These are phyloP conservation scores for Amylocarpus encephaloides DNA, from an alignment of 2,329 filamentous ascomycete species.

Conservation along the genomic window DNA sequence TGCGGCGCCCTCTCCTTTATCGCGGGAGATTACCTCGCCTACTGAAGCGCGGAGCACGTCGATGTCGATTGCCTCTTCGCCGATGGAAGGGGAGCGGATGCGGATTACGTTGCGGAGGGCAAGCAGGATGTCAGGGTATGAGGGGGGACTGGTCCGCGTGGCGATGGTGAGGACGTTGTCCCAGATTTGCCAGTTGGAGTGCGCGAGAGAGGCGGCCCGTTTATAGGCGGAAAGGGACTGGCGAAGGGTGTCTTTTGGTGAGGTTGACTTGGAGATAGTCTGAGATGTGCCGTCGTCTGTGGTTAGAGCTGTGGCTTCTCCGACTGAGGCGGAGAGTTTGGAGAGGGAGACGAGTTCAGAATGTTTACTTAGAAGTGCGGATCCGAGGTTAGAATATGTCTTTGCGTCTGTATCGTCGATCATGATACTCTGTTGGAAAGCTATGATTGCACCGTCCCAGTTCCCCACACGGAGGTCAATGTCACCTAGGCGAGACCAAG, in stretches of 20 bases:
- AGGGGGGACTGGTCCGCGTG: slow-evolving; percentile 67
- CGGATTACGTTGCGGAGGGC: slow-evolving; percentile 71
- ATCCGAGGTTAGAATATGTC: slow-evolving; percentile 92
- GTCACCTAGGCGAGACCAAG: slow-evolving; percentile 89
- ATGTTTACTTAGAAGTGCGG: slow-evolving; percentile 68
- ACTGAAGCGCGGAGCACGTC: slow-evolving; percentile 67
- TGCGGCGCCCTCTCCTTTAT: slow-evolving; percentile 23
- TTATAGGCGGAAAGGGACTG: slow-evolving; percentile 83
- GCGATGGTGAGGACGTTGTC: slow-evolving; percentile 90
- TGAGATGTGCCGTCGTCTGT: slow-evolving; percentile 24
- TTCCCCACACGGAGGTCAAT: slow-evolving; percentile 71
- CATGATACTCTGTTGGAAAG: slow-evolving; percentile 77
- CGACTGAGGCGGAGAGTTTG: slow-evolving; percentile 17
- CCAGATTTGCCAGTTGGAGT: slow-evolving; percentile 91
- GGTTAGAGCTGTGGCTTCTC: slow-evolving; percentile 28
- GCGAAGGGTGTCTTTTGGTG: slow-evolving; percentile 45
- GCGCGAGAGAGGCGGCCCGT: slow-evolving; percentile 73
- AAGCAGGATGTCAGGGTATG: slow-evolving; percentile 67
- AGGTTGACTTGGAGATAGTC: slow-evolving; percentile 25
- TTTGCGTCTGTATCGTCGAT: slow-evolving; percentile 84
- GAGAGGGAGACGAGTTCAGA: slow-evolving; percentile 40
- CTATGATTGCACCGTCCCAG: slow-evolving; percentile 73
- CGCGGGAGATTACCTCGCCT: slow-evolving; percentile 55
- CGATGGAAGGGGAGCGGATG: slow-evolving; percentile 57
- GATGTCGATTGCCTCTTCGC: slow-evolving; percentile 72